Conservation (phyloP, 2,329 filamentous ascomycete species). For the Lasiodiplodia sp. region DNA sequence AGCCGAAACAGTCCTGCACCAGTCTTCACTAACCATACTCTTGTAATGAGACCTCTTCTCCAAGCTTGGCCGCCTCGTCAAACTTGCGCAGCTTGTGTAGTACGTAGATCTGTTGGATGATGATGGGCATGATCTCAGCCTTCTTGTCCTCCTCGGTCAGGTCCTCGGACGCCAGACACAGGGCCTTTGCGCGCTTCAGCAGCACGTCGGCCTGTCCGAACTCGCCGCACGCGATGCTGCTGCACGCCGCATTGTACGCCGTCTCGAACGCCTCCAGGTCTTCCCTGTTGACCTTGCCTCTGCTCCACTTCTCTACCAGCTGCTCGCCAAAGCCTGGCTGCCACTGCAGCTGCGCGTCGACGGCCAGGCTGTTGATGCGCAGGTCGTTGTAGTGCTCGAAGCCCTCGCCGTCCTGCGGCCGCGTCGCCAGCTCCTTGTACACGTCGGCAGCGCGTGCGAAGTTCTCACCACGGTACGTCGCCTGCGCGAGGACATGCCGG, state of each 20-base stretch:
- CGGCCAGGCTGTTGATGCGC: slow-evolving; percentile 76
- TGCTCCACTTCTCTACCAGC: slow-evolving; percentile 51
- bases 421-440: slow-evolving; percentile 66
- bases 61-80: slow-evolving; percentile 70
- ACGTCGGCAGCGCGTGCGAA: slow-evolving; percentile 71
- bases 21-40: slow-evolving; percentile 58
- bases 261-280: slow-evolving; percentile 78
- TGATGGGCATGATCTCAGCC: slow-evolving; percentile 76
- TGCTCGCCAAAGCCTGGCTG: slow-evolving; percentile 58
- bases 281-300: slow-evolving; percentile 63
- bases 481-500: slow-evolving; percentile 68
- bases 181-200: slow-evolving; percentile 71
- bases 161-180: slow-evolving; percentile 78
- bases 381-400: slow-evolving; percentile 75
- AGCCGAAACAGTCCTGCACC: slow-evolving; percentile 3
- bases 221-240: slow-evolving; percentile 73
- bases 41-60: slow-evolving; percentile 66
- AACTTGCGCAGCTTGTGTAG: slow-evolving; percentile 70
- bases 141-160: slow-evolving; percentile 76
- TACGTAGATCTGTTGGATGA: slow-evolving; percentile 78
- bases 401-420: slow-evolving; percentile 48
- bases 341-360: slow-evolving; percentile 77
- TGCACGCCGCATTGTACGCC: slow-evolving; percentile 81
- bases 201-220: slow-evolving; percentile 70
- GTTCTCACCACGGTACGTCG: slow-evolving; percentile 70